These are phyloP conservation scores for Aspergillus persii DNA, from an alignment of 2,329 filamentous ascomycete genomes.

Conservation along the genomic window DNA sequence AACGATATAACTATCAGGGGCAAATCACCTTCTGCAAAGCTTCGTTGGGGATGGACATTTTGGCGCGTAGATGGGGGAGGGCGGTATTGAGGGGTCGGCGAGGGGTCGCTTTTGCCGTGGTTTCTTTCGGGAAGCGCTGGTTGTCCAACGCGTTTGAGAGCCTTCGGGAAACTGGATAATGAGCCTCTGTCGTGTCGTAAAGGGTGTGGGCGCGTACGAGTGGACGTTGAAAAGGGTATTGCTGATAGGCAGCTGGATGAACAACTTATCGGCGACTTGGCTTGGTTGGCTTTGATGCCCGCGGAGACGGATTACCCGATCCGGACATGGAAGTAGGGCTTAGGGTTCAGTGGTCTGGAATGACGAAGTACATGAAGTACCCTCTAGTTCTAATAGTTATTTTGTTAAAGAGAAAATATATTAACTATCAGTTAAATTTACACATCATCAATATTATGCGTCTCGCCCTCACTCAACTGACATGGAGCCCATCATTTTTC, in stretches of 20 bases:
- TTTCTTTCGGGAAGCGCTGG: background rate
- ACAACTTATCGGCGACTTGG: slow-evolving; percentile 14
- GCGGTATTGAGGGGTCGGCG: slow-evolving; percentile 3
- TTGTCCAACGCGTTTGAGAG: background rate
- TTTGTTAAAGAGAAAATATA: too few species aligned
- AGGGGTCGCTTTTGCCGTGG: background rate
- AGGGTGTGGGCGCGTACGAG: background rate
- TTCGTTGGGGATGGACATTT: slow-evolving; percentile 91
- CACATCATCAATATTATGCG: too few species aligned
- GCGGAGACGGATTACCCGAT: slow-evolving; percentile 10
- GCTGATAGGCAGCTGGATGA: background rate
- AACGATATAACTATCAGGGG: background rate
- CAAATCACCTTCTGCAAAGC: slow-evolving; percentile 79
- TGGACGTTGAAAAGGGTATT: background rate
- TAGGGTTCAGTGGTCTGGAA: slow-evolving; percentile 12
- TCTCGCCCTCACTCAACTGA: background rate
- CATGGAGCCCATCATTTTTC: background rate
- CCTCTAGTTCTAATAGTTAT: too few species aligned
- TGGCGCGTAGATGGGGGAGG: slow-evolving; percentile 22
- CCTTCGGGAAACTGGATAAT: background rate
- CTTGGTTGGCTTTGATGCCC: slow-evolving; percentile 2
- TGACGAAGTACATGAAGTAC: too few species aligned
- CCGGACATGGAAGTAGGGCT: slow-evolving; percentile 16
- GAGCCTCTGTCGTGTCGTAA: background rate
- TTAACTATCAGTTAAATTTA: too few species aligned